Base-by-base conservation (phyloP, 2,329 filamentous ascomycete genomes). In the Monosporascus sp. region DNA sequence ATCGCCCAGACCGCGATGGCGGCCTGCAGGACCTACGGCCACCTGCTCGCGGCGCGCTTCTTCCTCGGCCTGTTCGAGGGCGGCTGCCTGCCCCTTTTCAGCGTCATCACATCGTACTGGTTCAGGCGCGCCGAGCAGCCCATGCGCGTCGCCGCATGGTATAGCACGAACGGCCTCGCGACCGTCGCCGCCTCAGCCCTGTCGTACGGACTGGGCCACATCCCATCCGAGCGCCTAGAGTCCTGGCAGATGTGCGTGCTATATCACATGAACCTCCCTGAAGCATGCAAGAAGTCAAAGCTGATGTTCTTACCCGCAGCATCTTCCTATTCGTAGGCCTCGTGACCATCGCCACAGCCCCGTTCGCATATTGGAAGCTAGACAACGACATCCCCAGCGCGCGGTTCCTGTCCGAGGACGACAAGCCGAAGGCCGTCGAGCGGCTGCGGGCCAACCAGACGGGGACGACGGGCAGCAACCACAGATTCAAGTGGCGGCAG, bases 391-490 rank as follows among this genome's bases (percentile, higher is more conserved):
- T 86, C 18, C 65, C 75, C 0, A 78, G 78, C 0, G 78, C 78
- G 0, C 72, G 77, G 2, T 82, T 80, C 57, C 63, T 93, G 20
- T 85, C 75, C 11, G 78, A 85, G 43, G 75, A 82, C 40, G 88
- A 93, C 57, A 81, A 82, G 14, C 66, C 82, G 0, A 74, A 89
- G 38, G 86, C 85, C 0, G 72, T 91, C 35, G 88, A 89, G 57
- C 78, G 88, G 0, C 81, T 91, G 5, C 76, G 87, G 0, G 75
- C 82, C 20, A 91, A 92, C 62, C 82, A 89, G 63, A 88, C 88
- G 48, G 88, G 88, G 1, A 84, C 87, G n/a, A 35, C 11, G 31
- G 31, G 31, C 31, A 85, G 84, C 2, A 86, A 82, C 55, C 82
- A 82, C 62, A 77, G 87, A 51, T 87, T 86, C 66, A 87, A 87